These are phyloP conservation scores for Avena insularis DNA, from an alignment of 176 grass and related monocot genomes.

Conservation along the genomic window DNA sequence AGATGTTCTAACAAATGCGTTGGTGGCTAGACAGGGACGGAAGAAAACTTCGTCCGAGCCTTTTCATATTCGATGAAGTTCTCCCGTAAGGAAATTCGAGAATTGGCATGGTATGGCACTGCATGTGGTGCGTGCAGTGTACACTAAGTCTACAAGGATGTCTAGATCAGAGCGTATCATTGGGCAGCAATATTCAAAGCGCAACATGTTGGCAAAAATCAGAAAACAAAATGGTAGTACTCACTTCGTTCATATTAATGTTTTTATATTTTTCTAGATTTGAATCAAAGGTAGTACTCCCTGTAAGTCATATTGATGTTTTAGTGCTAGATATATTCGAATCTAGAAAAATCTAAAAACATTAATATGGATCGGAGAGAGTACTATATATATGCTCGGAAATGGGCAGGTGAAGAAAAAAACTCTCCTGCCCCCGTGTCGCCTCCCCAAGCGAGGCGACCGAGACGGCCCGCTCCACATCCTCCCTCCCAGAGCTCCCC, in stretches of 20 bases:
- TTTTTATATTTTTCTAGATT: no score
- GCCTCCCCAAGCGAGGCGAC: no score
- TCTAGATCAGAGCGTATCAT: neutral
- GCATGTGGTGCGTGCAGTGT: neutral
- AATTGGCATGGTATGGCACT: neutral
- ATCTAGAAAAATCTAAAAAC: no score
- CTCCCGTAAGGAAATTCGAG: neutral
- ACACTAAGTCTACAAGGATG: constrained; percentile 28
- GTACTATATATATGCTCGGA: neutral
- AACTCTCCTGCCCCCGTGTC: no score
- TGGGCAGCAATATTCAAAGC: neutral
- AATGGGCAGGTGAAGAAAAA: neutral
- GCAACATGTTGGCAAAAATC: neutral
- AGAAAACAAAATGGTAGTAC: neutral
- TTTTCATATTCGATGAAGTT: no score
- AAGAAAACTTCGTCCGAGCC: neutral
- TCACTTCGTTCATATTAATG: no score
- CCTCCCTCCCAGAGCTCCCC: no score
- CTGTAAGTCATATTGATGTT: no score
- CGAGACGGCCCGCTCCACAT: no score
- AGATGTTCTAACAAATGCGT: neutral
- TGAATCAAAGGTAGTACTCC: no score
- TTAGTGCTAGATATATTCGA: no score
- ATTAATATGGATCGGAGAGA: no score
- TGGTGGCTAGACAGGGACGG: neutral